phyloP scores from a whole-genome alignment of 345 rosid genomes.

The Pugionium cornutum region DNA sequence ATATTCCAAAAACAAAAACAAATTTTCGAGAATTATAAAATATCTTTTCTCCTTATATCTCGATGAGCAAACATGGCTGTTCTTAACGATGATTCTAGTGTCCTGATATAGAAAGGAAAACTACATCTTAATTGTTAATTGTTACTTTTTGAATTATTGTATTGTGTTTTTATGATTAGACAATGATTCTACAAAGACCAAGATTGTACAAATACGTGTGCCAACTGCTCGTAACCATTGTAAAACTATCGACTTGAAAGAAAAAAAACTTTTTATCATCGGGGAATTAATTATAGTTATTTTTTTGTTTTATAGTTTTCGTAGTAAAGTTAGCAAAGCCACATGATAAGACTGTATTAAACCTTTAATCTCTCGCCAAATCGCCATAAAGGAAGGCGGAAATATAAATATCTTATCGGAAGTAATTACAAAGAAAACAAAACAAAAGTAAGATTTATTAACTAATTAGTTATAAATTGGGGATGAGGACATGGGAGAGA shows the following conservation, averaged over 20 bases:
- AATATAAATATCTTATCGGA: background rate
- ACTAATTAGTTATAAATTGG: background rate
- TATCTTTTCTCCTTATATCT: background rate
- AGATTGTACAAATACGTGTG: no score
- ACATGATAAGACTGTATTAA: no score
- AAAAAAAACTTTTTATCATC: no score
- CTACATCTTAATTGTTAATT: conserved; percentile 1
- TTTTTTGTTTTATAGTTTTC: no score
- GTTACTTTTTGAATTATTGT: background rate
- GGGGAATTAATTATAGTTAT: no score
- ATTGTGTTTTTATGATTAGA: no score
- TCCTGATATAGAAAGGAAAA: background rate
- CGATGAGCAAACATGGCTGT: background rate
- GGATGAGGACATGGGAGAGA: conserved; percentile 10
- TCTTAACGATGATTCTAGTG: conserved; percentile 7
- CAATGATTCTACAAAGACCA: no score
- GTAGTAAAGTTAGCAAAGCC: no score
- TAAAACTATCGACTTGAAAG: no score
- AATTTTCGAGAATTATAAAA: no score
- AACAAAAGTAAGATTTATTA: background rate
- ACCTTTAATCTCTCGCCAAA: background rate
- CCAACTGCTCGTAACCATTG: no score
- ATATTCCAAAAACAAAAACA: background rate
- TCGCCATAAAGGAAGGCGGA: conserved; percentile 1
- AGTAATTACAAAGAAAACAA: conserved; percentile 8